Percentiles rank a stretch among this genome's conserved stretches.
Conservation (phyloP, 108 stramenopile genomes). For the Nitzschia putrida region DNA sequence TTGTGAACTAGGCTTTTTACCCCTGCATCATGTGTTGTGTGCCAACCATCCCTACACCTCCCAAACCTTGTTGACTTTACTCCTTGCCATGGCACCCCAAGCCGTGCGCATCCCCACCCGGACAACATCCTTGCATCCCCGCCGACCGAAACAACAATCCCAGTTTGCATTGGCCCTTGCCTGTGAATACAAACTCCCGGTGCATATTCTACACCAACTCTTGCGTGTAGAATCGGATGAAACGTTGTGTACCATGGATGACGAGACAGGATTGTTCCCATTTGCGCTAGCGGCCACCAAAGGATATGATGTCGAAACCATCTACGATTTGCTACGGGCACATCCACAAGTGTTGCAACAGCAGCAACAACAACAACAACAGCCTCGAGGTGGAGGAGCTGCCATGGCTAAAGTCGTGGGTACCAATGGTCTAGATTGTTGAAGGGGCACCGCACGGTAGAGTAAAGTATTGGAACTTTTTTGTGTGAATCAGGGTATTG, state of each 20-base stretch:
- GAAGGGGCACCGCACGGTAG: no score
- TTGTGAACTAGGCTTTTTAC: slow-evolving; percentile 22
- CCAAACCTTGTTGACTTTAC: slow-evolving; percentile 8
- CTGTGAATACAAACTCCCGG: not conserved
- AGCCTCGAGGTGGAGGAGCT: no score
- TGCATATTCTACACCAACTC: slow-evolving; percentile 24
- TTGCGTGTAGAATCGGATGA: slow-evolving; percentile 21
- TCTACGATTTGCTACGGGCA: slow-evolving; percentile 19
- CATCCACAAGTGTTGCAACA: slow-evolving; percentile 29
- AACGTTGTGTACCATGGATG: slow-evolving; percentile 26
- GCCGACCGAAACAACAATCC: not conserved
- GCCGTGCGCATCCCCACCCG: not conserved
- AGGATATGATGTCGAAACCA: slow-evolving; percentile 20
- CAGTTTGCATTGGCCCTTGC: slow-evolving; percentile 5
- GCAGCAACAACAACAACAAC: not conserved
- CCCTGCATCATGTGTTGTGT: slow-evolving; percentile 33
- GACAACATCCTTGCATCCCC: slow-evolving; percentile 7
- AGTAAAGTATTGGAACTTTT: no score
- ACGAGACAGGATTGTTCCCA: slow-evolving; percentile 19
- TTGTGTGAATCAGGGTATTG: no score
- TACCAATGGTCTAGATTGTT: no score
- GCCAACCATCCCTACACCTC: slow-evolving; percentile 24
- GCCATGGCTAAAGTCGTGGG: not conserved
- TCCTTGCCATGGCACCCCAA: slow-evolving; percentile 14
- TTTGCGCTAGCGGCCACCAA: slow-evolving; percentile 24